These are phyloP conservation scores for Trichophyton schoenleinii DNA, from an alignment of 2,329 filamentous ascomycete genomes.

Conservation along the genomic window DNA sequence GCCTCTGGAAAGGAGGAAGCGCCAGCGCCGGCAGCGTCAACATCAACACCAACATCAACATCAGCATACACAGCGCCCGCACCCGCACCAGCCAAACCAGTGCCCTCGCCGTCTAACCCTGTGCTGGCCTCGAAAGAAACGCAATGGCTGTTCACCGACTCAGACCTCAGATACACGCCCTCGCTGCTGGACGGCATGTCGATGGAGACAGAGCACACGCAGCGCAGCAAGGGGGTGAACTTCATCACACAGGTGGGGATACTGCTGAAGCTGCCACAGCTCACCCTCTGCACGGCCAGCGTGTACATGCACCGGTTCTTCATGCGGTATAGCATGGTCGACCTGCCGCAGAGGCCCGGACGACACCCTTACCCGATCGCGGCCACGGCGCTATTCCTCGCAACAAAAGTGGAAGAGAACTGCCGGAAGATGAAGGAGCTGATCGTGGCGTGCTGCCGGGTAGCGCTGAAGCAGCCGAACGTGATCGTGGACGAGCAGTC, in stretches of 20 bases:
- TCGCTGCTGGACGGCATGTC: conserved; percentile 72
- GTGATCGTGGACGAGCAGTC: conserved; percentile 90
- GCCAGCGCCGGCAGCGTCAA: background rate
- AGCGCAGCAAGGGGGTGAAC: conserved; percentile 83
- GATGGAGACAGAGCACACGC: conserved; percentile 62
- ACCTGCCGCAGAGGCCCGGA: conserved; percentile 53
- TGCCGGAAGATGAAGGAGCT: conserved; percentile 91
- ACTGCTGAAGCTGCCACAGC: conserved; percentile 79
- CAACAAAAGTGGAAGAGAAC: conserved; percentile 95
- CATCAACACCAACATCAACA: background rate
- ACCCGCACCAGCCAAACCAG: background rate
- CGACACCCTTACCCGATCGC: conserved; percentile 91
- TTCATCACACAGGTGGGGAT: conserved; percentile 94
- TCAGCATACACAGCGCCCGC: conserved; percentile 16
- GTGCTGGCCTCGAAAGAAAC: conserved; percentile 44
- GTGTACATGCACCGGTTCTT: conserved; percentile 95
- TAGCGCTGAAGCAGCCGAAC: conserved; percentile 86
- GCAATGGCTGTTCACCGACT: conserved; percentile 83
- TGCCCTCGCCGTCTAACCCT: conserved; percentile 26
- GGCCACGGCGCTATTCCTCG: conserved; percentile 80
- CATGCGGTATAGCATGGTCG: conserved; percentile 75
- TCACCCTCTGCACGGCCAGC: conserved; percentile 81
- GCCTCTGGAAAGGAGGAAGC: background rate
- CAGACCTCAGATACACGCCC: conserved; percentile 71
- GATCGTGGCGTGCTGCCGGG: conserved; percentile 83